phyloP scores from a whole-genome alignment of 257 asterid genomes.

The Eustoma russellianum region DNA sequence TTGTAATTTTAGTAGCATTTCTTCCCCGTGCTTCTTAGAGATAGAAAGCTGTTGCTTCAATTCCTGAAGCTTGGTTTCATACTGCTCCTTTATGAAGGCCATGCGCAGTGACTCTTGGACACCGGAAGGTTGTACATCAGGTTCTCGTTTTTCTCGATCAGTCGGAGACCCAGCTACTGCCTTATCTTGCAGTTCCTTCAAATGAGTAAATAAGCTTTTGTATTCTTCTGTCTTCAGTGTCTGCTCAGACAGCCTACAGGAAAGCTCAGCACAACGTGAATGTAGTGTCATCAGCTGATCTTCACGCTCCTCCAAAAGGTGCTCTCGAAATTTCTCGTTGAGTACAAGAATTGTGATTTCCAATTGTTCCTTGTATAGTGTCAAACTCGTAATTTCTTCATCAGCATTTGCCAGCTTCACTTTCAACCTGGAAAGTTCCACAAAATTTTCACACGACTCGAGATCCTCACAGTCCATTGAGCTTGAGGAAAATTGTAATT shows the following conservation, averaged over 20 bases:
- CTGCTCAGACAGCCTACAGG: constrained; percentile 61
- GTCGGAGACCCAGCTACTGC: constrained; percentile 62
- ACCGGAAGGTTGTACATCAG: constrained; percentile 44
- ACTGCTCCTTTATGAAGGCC: constrained; percentile 89
- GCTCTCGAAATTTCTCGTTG: constrained; percentile 47
- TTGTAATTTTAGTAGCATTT: constrained; percentile 85
- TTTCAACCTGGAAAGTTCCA: too few species aligned
- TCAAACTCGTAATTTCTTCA: constrained; percentile 36
- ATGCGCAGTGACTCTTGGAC: constrained; percentile 76
- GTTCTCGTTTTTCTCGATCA: constrained; percentile 52
- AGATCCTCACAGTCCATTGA: constrained; percentile 15
- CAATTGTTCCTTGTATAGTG: constrained; percentile 46
- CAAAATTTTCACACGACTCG: too few species aligned
- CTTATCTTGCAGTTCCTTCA: constrained; percentile 80
- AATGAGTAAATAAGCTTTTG: constrained; percentile 58
- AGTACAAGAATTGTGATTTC: constrained; percentile 43
- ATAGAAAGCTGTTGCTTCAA: constrained; percentile 71
- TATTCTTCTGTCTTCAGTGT: constrained; percentile 65
- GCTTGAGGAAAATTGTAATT: constrained; percentile 24
- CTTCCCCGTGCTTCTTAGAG: constrained; percentile 85
- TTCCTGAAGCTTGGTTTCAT: constrained; percentile 72
- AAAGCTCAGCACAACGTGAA: constrained; percentile 43
- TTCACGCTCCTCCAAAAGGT: constrained; percentile 29
- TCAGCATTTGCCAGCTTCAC: constrained; percentile 28
- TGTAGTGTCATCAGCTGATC: constrained; percentile 34